Conservation (phyloP, 345 rosid species). For the Salix exigua region DNA sequence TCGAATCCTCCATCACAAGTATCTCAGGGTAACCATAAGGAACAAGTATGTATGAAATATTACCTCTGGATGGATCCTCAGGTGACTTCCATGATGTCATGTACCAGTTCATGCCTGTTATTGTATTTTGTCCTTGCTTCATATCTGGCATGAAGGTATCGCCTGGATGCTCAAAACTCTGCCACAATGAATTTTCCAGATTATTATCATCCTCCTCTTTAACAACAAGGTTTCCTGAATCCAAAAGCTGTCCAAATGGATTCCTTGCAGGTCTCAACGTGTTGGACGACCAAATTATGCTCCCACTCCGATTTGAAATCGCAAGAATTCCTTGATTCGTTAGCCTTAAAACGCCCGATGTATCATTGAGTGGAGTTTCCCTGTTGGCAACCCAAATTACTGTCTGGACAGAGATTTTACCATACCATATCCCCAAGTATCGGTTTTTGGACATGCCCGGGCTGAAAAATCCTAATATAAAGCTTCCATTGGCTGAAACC, state of each 20-base stretch:
- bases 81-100: constrained; percentile 39
- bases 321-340: no score
- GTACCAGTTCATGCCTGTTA: background rate
- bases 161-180: constrained; percentile 1
- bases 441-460: background rate
- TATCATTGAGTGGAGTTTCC: no score
- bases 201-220: background rate
- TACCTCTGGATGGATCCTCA: constrained; percentile 38
- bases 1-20: constrained; percentile 10
- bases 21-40: constrained; percentile 28
- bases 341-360: no score
- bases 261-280: no score
- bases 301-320: no score
- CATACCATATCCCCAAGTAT: background rate
- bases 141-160: background rate
- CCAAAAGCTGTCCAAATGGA: background rate
- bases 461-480: background rate
- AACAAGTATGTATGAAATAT: constrained; percentile 9
- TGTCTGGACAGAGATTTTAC: background rate
- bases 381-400: no score
- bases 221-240: background rate
- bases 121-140: background rate
- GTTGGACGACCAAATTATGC: no score
- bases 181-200: background rate
- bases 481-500: constrained; percentile 1